These are phyloP conservation scores for Tylopilus balloui DNA, from an alignment of 768 basidiomycete species.

Conservation along the genomic window DNA sequence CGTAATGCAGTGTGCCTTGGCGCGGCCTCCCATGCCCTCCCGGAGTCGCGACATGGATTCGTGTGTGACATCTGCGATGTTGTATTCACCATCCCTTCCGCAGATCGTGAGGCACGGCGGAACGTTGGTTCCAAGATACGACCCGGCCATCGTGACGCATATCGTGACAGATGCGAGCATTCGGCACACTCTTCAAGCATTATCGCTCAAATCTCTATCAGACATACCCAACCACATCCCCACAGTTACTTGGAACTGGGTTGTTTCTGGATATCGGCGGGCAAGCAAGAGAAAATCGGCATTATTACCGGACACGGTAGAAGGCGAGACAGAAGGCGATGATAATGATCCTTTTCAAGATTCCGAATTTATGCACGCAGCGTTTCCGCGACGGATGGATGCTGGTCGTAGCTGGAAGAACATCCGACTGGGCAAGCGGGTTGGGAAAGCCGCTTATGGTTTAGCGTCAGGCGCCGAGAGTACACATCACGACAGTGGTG, in stretches of 20 bases:
- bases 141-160: conserved; percentile 56
- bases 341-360: conserved; percentile 24
- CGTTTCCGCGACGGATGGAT: conserved; percentile 45
- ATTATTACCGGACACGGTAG: conserved; percentile 1
- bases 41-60: background rate
- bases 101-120: conserved; percentile 67
- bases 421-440: background rate
- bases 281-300: conserved; percentile 15
- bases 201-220: conserved; percentile 46
- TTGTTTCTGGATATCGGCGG: conserved; percentile 38
- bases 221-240: conserved; percentile 66
- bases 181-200: conserved; percentile 29
- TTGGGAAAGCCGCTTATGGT: background rate
- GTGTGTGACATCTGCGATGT: background rate
- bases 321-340: conserved; percentile 3
- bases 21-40: no score
- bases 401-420: conserved; percentile 34
- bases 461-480: background rate
- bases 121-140: conserved; percentile 53
- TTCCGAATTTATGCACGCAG: conserved; percentile 43
- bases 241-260: conserved; percentile 62
- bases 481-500: conserved; percentile 19
- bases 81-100: conserved; percentile 1
- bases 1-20: no score
- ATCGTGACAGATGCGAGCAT: conserved; percentile 50